Evolutionary conservation across 2,329 filamentous ascomycete species (phyloP).

Genomic region (Scedosporium aurantiacum): DNA sequence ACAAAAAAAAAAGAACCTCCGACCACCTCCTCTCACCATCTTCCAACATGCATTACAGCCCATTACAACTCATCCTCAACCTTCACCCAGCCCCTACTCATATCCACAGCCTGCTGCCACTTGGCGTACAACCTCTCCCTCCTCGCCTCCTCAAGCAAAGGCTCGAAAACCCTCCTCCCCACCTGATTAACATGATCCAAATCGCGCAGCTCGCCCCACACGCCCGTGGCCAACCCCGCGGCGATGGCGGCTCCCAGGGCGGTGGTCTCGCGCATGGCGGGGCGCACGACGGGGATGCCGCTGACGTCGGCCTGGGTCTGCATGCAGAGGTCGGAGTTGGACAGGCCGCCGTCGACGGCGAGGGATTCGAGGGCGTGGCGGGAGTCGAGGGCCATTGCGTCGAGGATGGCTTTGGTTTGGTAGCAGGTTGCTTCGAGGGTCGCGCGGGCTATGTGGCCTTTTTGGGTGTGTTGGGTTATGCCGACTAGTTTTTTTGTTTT

Average conservation of each 20-base stretch:
- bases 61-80: conserved; percentile 15
- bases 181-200: conserved; percentile 61
- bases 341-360: conserved; percentile 82
- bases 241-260: conserved; percentile 81
- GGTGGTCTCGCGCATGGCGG: conserved; percentile 83
- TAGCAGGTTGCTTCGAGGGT: conserved; percentile 87
- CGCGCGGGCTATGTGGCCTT: conserved; percentile 77
- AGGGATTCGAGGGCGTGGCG: conserved; percentile 63
- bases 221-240: conserved; percentile 69
- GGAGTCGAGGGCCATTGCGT: conserved; percentile 83
- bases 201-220: conserved; percentile 68
- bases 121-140: conserved; percentile 32
- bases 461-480: conserved; percentile 74
- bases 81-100: conserved; percentile 44
- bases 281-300: conserved; percentile 70
- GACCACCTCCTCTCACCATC: neutral
- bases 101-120: conserved; percentile 48
- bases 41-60: too few species aligned
- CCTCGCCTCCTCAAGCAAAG: conserved; percentile 40
- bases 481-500: conserved; percentile 41
- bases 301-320: conserved; percentile 82
- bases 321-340: conserved; percentile 82
- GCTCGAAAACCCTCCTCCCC: conserved; percentile 59
- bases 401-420: conserved; percentile 83
- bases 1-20: neutral